These are phyloP conservation scores for Aureoboletus auriporus DNA, from an alignment of 768 basidiomycete genomes.

Conservation along the genomic window DNA sequence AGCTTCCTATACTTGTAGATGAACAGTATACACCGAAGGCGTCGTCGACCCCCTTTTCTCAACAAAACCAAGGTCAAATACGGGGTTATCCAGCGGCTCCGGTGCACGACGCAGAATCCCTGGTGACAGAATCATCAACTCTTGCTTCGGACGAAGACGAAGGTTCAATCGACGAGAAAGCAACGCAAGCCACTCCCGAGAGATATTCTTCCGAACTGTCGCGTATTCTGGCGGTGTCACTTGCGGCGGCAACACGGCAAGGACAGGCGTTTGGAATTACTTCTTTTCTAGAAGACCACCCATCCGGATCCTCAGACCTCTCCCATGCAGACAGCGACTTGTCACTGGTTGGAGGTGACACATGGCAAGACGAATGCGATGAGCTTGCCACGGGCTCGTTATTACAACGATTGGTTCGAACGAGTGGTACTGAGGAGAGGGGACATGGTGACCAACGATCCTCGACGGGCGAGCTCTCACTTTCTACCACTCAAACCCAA, in stretches of 20 bases:
- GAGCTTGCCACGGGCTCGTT: constrained; percentile 30
- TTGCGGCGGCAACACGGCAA: constrained; percentile 41
- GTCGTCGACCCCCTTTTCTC: constrained; percentile 2
- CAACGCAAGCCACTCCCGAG: not conserved
- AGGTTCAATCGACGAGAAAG: not conserved
- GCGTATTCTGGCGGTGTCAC: constrained; percentile 23
- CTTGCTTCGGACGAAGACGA: constrained; percentile 16
- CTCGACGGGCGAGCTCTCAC: constrained; percentile 7
- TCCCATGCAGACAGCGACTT: constrained; percentile 45
- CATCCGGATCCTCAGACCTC: constrained; percentile 6
- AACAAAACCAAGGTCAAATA: constrained; percentile 1
- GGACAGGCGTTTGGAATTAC: constrained; percentile 51
- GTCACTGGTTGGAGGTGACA: constrained; percentile 39
- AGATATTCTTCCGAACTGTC: constrained; percentile 29
- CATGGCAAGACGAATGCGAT: constrained; percentile 37
- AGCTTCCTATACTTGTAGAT: constrained; percentile 1
- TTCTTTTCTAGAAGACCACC: constrained; percentile 28
- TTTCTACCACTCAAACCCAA: constrained; percentile 10
- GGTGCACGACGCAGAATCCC: not conserved
- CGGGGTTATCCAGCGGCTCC: not conserved
- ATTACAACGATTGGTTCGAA: constrained; percentile 15
- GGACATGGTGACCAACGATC: not conserved
- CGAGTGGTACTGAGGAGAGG: not conserved
- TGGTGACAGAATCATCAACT: constrained; percentile 10
- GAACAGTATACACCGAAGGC: constrained; percentile 21